Evolutionary conservation across 2,329 filamentous ascomycete genomes (phyloP), one percentile per base, ranked within the genome.

Genomic region (Curvularia eragrostidis): DNA sequence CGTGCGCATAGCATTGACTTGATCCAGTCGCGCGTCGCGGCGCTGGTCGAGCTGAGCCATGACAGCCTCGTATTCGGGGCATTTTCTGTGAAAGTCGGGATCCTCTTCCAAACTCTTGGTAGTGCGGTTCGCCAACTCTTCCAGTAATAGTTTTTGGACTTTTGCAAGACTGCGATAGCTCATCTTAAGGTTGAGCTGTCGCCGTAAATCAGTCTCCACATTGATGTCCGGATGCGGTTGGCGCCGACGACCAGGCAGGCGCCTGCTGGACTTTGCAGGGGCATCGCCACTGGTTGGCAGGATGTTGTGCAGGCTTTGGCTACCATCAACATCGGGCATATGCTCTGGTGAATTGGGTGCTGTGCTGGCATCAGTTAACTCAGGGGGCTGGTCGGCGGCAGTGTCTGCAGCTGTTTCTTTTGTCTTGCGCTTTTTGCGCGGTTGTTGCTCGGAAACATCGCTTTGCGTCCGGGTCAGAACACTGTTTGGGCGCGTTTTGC

Each of bases 101-200:
- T 86, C 81, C 48, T 82, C 78, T 60, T 86, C 79, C 57, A 90
- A 76, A 57, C 83, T 81, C 48, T 86, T 84, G 56, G 89, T 76
- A 50, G 80, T 83, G 32, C 86, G 82, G 52, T 86, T 84, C 18
- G 87, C 87, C 19, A 91, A 80, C 69, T 90, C 87, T 57, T 87
- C 85, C 13, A 90, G 79, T 9, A 87, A 82, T 15, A 85, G 84
- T 73, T 89, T 90, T 66, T 90, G 76, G 28, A 84, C 81, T 65
- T 85, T 83, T 57, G 86, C 83, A 50, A 91, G 83, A 56, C 83
- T 79, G n/a, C 85, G 82, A 74, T 86, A 91, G 23, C 82, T 81
- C 54, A 86, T 85, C 74, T 89, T 89, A 66, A 91, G 80, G 65
- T 89, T 84, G 64, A 88, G 82, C 71, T 88, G 85, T 53, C 89